Conservation (phyloP, 129 eudicot genomes). For the Dittrichia graveolens region DNA sequence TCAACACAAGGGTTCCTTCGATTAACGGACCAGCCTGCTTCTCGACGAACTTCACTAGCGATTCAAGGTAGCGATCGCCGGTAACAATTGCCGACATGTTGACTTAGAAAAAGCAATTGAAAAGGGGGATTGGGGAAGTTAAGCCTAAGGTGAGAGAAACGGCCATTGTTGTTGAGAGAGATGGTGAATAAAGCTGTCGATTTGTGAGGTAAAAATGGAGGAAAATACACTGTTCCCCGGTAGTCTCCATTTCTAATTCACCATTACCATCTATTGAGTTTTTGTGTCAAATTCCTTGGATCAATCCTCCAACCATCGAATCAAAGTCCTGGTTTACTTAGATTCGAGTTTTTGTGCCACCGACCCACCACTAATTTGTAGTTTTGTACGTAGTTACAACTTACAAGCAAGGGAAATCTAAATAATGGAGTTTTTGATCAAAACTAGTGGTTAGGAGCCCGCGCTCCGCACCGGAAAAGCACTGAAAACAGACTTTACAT, state of each 20-base stretch:
- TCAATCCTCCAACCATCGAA: constrained; percentile 12
- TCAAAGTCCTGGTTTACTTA: background rate
- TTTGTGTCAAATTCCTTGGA: constrained; percentile 5
- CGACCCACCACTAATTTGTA: too few relatives aligned
- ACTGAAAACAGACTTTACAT: too few relatives aligned
- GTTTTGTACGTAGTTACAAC: too few relatives aligned
- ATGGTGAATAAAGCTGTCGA: constrained; percentile 8
- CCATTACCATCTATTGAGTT: constrained; percentile 22
- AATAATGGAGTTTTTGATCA: too few relatives aligned
- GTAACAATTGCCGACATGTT: constrained; percentile 50
- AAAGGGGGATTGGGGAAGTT: constrained; percentile 34
- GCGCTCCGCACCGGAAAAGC: too few relatives aligned
- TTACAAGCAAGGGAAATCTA: too few relatives aligned
- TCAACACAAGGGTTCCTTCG: constrained; percentile 70
- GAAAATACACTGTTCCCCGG: constrained; percentile 3
- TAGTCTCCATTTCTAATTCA: constrained; percentile 9
- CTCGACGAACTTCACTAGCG: constrained; percentile 79
- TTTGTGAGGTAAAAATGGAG: constrained; percentile 15
- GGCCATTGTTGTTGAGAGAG: constrained; percentile 32
- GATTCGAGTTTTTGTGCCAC: constrained; percentile 8
- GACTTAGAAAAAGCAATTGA: background rate
- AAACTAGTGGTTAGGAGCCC: too few relatives aligned
- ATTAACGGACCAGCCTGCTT: constrained; percentile 61
- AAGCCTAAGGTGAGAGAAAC: constrained; percentile 26
- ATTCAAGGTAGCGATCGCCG: constrained; percentile 86